Evolutionary conservation across 352 stramenopile species (phyloP).

Genomic region (Phytophthora sojae): DNA sequence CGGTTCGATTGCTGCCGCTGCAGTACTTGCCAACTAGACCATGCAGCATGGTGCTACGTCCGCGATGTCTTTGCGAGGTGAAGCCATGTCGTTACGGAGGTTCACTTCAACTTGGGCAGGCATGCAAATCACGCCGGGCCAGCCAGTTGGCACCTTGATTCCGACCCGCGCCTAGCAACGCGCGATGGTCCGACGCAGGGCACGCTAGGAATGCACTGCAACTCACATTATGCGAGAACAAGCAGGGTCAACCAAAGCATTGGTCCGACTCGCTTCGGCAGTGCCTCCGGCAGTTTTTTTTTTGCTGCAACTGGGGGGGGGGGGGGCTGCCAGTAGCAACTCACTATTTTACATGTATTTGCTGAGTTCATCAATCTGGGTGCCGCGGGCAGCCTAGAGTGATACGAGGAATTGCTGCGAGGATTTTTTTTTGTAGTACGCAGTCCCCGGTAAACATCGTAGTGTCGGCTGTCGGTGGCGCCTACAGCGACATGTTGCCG

Average conservation of each 20-base stretch:
- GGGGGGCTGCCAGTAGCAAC: too few relatives aligned
- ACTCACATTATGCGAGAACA: too few relatives aligned
- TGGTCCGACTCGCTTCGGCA: not conserved
- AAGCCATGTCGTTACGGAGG: constrained; percentile 10
- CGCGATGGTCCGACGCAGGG: too few relatives aligned
- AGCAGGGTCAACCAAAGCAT: not conserved
- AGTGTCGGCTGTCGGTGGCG: not conserved
- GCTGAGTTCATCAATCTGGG: too few relatives aligned
- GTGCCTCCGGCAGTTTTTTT: not conserved
- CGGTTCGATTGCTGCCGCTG: not conserved
- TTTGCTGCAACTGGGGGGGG: too few relatives aligned
- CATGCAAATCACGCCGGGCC: constrained; percentile 1
- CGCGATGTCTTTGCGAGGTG: not conserved
- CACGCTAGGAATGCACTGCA: not conserved
- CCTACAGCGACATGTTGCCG: constrained; percentile 43
- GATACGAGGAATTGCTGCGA: not conserved
- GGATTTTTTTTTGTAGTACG: too few relatives aligned
- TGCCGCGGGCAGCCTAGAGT: not conserved
- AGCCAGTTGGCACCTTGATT: not conserved
- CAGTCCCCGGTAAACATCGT: constrained; percentile 6
- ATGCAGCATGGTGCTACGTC: not conserved
- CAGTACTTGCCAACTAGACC: constrained; percentile 2
- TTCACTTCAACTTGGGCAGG: constrained; percentile 13
- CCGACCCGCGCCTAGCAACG: too few relatives aligned
- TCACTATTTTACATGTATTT: too few relatives aligned